phyloP scores from a whole-genome alignment of 148 eudicot species.

The Spergularia bocconei region DNA sequence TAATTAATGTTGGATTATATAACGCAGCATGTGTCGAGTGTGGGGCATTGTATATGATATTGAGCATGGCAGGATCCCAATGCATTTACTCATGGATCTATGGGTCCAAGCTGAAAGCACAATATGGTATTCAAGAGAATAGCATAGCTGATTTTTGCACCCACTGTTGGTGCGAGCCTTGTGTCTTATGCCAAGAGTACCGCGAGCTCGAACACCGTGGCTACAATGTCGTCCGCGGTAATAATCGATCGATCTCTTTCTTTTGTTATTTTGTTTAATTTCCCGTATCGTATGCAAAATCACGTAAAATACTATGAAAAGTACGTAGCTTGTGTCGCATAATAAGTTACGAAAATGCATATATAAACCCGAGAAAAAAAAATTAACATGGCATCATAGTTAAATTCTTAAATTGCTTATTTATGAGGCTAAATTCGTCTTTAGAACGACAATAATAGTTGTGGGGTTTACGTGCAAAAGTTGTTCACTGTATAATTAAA shows the following conservation, averaged over 20 bases:
- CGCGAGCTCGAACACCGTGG: slow-evolving; percentile 46
- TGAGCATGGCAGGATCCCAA: slow-evolving; percentile 21
- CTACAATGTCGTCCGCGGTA: slow-evolving; percentile 36
- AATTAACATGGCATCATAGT: too few species aligned
- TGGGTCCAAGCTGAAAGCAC: slow-evolving; percentile 36
- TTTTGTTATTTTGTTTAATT: neutral
- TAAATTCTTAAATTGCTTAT: too few species aligned
- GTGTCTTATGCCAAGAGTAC: slow-evolving; percentile 45
- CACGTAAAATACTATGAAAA: neutral
- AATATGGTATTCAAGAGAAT: slow-evolving; percentile 33
- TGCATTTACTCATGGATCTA: slow-evolving; percentile 35
- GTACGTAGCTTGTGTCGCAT: too few species aligned
- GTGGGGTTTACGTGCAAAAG: too few species aligned
- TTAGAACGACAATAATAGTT: too few species aligned
- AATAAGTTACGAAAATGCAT: too few species aligned
- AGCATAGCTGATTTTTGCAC: slow-evolving; percentile 32
- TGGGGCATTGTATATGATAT: slow-evolving; percentile 29
- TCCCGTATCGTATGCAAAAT: too few species aligned
- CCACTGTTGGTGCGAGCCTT: slow-evolving; percentile 37
- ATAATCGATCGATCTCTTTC: neutral
- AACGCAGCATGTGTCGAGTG: slow-evolving; percentile 35
- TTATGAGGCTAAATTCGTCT: too few species aligned
- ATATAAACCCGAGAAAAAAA: too few species aligned
- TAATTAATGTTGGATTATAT: neutral
- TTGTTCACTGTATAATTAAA: too few species aligned